Evolutionary conservation across 1,284 basidiomycete genomes (phyloP), one percentile per base, ranked within the genome.

Genomic region (Cystobasidiaceae sp.): DNA sequence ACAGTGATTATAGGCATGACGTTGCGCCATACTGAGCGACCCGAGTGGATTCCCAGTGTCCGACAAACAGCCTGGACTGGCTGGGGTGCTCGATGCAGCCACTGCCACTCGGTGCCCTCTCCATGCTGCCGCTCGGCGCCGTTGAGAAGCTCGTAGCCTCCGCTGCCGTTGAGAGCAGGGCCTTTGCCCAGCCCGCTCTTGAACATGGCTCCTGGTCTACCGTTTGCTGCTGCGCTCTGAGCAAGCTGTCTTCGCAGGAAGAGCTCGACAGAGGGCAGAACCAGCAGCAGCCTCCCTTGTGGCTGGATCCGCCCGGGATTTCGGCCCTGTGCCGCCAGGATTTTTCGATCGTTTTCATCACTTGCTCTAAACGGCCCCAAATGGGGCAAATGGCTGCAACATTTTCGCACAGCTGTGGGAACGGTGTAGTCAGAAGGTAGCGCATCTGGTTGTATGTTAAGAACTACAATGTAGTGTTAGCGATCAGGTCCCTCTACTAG

Each of bases 81-180:
- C 23, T 13, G n/a, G 45, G 54, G 54, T 23, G 37, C 11, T 28
- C 27, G 41, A 25, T 33, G 21, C 28, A 56, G 8, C 19, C 54
- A 56, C 32, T 6, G n/a, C 54, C 54, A 56, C 19, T 56, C 54
- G 13, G 3, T 17, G 19, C 32, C 34, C 23, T 37, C 54, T 19
- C 37, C 32, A 32, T 37, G n/a, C 5, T 37, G 50, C 13, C 30
- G 33, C 32, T 52, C 33, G 6, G 39, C 54, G 19, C 54, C 54
- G n/a, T 41, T 28, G 2, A 56, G 19, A 5, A 56, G 54, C 48
- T 44, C 48, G 50, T 62, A 62, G n/a, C 54, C 60, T 30, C 37
- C 33, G 30, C 28, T 19, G 23, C 21, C 39, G 4, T 7, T 21
- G 21, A 19, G n/a, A 21, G 19, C 30, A 9, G 11, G n/a, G 21